A percentile compares a stretch with the other conserved stretches of the same genome.
Evolutionary conservation across 2,329 filamentous ascomycete species (phyloP).

Genomic region (Trichoderma afroharzianum): DNA sequence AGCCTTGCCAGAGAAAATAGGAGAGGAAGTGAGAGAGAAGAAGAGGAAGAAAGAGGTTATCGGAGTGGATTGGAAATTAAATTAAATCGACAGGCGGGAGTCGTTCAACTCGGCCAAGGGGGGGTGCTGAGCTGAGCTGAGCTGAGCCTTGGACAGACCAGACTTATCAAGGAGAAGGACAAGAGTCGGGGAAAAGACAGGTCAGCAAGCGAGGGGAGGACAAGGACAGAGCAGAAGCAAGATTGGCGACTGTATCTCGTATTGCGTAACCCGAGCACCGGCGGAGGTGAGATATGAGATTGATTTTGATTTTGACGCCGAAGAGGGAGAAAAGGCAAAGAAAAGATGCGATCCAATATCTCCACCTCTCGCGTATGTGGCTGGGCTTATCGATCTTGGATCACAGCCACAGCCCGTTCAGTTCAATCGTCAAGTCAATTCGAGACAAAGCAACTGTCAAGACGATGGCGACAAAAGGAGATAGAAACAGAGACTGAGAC

Average conservation of each 20-base stretch:
- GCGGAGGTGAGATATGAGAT: neutral
- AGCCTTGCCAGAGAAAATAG: neutral
- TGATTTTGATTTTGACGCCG: neutral
- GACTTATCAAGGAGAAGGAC: neutral
- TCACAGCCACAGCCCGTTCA: neutral
- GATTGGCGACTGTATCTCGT: slow-evolving; percentile 7
- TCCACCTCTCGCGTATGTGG: neutral
- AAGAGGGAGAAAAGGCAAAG: neutral
- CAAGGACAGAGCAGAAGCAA: neutral
- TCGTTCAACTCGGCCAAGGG: neutral
- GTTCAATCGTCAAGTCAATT: neutral
- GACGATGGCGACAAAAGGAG: too few species aligned
- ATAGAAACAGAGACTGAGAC: neutral
- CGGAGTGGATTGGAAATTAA: neutral
- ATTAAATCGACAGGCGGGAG: slow-evolving; percentile 6
- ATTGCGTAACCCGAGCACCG: slow-evolving; percentile 9
- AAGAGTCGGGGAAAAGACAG: neutral
- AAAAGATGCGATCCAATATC: neutral
- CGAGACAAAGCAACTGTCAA: neutral
- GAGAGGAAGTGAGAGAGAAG: neutral
- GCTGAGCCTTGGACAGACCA: neutral
- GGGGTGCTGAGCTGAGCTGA: neutral
- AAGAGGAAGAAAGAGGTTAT: neutral
- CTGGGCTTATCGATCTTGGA: neutral
- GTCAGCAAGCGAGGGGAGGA: neutral